Base-by-base conservation (phyloP, 2,329 filamentous ascomycete species). In the Exserohilum rostratum region DNA sequence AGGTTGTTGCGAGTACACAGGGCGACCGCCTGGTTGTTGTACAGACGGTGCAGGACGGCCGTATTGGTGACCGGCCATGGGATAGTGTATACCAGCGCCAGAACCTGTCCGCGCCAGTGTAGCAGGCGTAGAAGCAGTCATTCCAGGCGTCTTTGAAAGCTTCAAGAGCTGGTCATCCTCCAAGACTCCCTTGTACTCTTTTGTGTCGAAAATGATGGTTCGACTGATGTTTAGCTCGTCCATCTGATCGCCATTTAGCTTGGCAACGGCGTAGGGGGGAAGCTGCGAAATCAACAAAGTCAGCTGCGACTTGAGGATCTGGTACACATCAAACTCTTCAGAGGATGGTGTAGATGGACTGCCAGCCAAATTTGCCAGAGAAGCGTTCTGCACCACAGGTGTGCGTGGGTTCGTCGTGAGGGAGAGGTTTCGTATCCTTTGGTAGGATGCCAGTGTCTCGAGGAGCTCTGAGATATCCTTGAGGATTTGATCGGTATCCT, bases 231-330 rank as follows among this genome's bases (percentile, higher is more conserved):
- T 88, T 43, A 96, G 79, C 53, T 92, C 90, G 27, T 88, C 88
- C n/a, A 96, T 78, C 72, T 92, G 90, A 70, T 96, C 89, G 9
- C 91, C 91, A 66, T 96, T 88, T 57, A 96, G 79, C 67, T 95
- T 93, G 5, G 92, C 88, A 20, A 96, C 89, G 1, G 90, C 90
- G 69, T 91, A 95, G 1, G 92, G 92, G 1, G 92, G 92, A 10
- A 96, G 78, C 34, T 84, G 86, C 61, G 88, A 83, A 56, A 96
- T 84, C 58, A 96, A 85, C 27, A 92, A 78, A 0, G 85, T 80
- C 17, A 96, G 79, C 69, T 93, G 90, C 3, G 87, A 84, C 70
- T 89, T 91, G 47, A 96, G 81, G 22, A 87, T 83, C 60, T 91
- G 83, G 70, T 96, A 96, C 0, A 84, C 77, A 34, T 79, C 78